Conservation (phyloP, 1,284 basidiomycete genomes). For the Testicularia cyperi region DNA sequence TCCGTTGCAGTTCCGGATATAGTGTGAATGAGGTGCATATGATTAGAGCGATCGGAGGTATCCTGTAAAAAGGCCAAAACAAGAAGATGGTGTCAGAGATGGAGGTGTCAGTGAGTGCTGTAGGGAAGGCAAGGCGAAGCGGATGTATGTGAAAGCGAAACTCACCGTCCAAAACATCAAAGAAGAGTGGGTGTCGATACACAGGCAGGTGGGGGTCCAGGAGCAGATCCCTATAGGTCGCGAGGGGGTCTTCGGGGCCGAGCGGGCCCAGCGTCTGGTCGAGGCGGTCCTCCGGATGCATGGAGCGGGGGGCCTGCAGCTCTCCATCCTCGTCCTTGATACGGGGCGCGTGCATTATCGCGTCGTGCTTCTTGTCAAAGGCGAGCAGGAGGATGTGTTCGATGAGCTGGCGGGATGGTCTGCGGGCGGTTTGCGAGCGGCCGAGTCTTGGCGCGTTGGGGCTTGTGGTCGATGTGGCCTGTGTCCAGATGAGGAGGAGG, state of each 20-base stretch:
- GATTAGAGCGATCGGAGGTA: too few species aligned
- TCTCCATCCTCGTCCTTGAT: slow-evolving; percentile 25
- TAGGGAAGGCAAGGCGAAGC: not conserved
- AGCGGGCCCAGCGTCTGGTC: slow-evolving; percentile 7
- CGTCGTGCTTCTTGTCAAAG: slow-evolving; percentile 16
- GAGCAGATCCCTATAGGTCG: slow-evolving; percentile 14
- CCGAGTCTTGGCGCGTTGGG: slow-evolving; percentile 11
- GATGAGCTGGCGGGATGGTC: slow-evolving; percentile 9
- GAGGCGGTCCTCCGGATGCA: slow-evolving; percentile 19
- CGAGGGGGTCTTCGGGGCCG: slow-evolving; percentile 1
- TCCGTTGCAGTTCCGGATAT: too few species aligned
- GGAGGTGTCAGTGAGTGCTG: not conserved
- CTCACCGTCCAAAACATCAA: slow-evolving; percentile 21
- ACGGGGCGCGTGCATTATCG: slow-evolving; percentile 5
- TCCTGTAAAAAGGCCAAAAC: too few species aligned
- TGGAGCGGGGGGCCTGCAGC: not conserved
- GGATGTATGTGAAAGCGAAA: too few species aligned
- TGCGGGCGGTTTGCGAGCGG: slow-evolving; percentile 6
- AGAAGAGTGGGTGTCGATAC: slow-evolving; percentile 7
- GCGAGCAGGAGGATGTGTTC: slow-evolving; percentile 12
- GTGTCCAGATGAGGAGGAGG: slow-evolving; percentile 23
- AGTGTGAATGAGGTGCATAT: too few species aligned
- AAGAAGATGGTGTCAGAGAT: too few species aligned
- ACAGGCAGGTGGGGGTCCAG: slow-evolving; percentile 1
- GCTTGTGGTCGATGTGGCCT: slow-evolving; percentile 4